These are phyloP conservation scores for Penicillium decumbens DNA, from an alignment of 2,329 filamentous ascomycete genomes.

Conservation along the genomic window DNA sequence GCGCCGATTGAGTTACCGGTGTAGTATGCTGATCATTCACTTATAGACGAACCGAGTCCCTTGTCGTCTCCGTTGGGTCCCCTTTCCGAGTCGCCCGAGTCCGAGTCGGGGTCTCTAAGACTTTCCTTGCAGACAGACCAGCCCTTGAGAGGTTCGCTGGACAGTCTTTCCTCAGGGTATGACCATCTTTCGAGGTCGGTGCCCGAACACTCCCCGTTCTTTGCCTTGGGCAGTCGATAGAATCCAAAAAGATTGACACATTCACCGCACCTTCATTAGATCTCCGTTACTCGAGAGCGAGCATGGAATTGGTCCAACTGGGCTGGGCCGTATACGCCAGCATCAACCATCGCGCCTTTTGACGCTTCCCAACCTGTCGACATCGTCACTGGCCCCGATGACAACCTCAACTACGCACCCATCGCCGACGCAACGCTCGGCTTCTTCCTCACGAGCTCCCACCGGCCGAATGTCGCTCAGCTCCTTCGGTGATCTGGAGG, in stretches of 20 bases:
- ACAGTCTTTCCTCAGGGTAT: slow-evolving; percentile 63
- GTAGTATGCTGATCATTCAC: slow-evolving; percentile 17
- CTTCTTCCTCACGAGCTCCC: slow-evolving; percentile 53
- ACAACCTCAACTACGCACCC: slow-evolving; percentile 59
- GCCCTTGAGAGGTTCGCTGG: slow-evolving; percentile 69
- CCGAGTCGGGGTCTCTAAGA: slow-evolving; percentile 42
- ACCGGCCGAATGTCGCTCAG: slow-evolving; percentile 56
- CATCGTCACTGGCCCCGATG: slow-evolving; percentile 57
- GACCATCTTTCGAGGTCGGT: slow-evolving; percentile 70
- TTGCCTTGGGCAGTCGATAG: not conserved
- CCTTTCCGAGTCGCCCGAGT: slow-evolving; percentile 35
- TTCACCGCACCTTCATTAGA: slow-evolving; percentile 45
- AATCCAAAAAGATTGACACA: slow-evolving; percentile 7
- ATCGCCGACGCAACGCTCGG: slow-evolving; percentile 65
- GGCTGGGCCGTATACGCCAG: slow-evolving; percentile 89
- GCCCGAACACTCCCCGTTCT: slow-evolving; percentile 1
- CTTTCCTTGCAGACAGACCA: slow-evolving; percentile 52
- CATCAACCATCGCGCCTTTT: slow-evolving; percentile 64
- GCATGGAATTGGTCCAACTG: slow-evolving; percentile 77
- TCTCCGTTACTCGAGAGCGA: slow-evolving; percentile 84
- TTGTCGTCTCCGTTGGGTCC: slow-evolving; percentile 37
- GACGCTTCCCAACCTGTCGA: slow-evolving; percentile 61
- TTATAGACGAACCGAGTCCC: slow-evolving; percentile 39
- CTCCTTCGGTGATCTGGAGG: slow-evolving; percentile 71
- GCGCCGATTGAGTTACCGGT: slow-evolving; percentile 12